Evolutionary conservation across 495 filamentous ascomycete genomes (phyloP).

Genomic region (Pyrenula massariospora): DNA sequence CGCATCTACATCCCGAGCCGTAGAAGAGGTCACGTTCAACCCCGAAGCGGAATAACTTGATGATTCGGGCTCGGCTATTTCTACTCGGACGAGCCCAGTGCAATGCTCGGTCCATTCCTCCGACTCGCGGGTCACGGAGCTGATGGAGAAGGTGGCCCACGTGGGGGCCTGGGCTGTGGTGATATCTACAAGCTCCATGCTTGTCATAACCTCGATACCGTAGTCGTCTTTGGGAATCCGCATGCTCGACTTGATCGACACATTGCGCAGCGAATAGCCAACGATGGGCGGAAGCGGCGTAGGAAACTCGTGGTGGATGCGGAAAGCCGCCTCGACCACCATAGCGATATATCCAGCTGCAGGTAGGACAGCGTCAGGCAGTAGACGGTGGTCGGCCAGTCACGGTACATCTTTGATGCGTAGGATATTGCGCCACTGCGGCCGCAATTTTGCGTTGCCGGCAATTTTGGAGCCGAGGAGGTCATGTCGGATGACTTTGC

Average conservation of each 20-base stretch:
- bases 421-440: constrained; percentile 20
- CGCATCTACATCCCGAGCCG: neutral
- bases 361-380: constrained; percentile 13
- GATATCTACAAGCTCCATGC: neutral
- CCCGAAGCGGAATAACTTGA: too few relatives aligned
- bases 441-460: constrained; percentile 8
- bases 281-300: constrained; percentile 3
- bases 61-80: too few relatives aligned
- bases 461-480: constrained; percentile 24
- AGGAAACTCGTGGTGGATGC: constrained; percentile 2
- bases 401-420: constrained; percentile 19
- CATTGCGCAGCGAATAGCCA: constrained; percentile 11
- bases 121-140: neutral
- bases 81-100: constrained; percentile 4
- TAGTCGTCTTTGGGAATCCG: constrained; percentile 7
- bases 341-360: constrained; percentile 11
- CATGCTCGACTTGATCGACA: constrained; percentile 8
- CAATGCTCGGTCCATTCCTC: constrained; percentile 1
- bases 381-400: constrained; percentile 19
- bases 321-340: constrained; percentile 28
- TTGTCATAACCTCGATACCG: constrained; percentile 2
- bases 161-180: neutral
- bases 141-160: neutral
- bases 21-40: neutral
- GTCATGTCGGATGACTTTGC: constrained; percentile 20